These are phyloP conservation scores for Fusarium sarcochroum DNA, from an alignment of 2,329 filamentous ascomycete species.

Conservation along the genomic window DNA sequence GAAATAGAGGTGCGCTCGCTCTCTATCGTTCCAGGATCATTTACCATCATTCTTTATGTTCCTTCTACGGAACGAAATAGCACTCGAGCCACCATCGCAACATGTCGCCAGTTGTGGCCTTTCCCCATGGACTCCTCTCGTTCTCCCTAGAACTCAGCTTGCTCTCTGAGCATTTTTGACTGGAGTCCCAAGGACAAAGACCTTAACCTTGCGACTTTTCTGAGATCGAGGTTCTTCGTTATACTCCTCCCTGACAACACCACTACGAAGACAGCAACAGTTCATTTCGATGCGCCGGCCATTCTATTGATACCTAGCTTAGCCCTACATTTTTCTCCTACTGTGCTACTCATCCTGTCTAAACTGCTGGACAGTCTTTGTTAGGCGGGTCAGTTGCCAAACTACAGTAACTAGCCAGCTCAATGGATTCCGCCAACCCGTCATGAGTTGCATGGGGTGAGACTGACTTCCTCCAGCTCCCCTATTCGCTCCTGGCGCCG, in stretches of 20 bases:
- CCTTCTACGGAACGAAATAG: slow-evolving; percentile 13
- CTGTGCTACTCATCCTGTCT: neutral
- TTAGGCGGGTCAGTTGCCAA: slow-evolving; percentile 13
- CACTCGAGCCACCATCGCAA: slow-evolving; percentile 37
- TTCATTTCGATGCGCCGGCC: slow-evolving; percentile 31
- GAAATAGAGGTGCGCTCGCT: neutral
- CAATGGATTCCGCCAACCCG: slow-evolving; percentile 14
- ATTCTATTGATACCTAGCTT: slow-evolving; percentile 11
- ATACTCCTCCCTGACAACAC: slow-evolving; percentile 11
- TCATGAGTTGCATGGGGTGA: slow-evolving; percentile 18
- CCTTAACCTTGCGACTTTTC: slow-evolving; percentile 10
- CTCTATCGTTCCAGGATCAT: neutral
- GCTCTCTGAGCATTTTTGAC: slow-evolving; percentile 18
- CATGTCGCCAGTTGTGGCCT: slow-evolving; percentile 16
- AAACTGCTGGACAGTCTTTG: neutral
- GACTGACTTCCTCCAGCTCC: slow-evolving; percentile 32
- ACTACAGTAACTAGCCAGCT: slow-evolving; percentile 15
- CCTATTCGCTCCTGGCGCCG: slow-evolving; percentile 37
- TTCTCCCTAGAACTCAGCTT: slow-evolving; percentile 43
- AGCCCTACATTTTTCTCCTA: neutral
- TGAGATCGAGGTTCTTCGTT: slow-evolving; percentile 17
- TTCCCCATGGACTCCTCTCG: slow-evolving; percentile 27
- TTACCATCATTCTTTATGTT: slow-evolving; percentile 11
- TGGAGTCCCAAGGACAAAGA: slow-evolving; percentile 18
- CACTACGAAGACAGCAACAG: slow-evolving; percentile 12